These are phyloP conservation scores for Silene noctiflora DNA, from an alignment of 179 eudicot species.

Conservation along the genomic window DNA sequence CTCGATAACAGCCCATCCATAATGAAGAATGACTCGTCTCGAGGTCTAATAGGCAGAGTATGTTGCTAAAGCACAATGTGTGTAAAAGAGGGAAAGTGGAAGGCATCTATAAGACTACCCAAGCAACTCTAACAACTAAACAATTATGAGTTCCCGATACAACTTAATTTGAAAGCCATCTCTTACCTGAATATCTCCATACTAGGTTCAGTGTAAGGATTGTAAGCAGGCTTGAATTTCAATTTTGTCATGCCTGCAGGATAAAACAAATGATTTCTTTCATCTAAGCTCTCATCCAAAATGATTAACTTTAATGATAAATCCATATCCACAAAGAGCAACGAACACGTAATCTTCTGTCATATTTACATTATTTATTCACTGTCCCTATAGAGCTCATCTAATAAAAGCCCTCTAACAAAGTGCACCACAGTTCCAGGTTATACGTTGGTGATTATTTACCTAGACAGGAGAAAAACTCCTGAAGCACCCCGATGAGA, in stretches of 20 bases:
- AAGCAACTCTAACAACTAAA: conserved; percentile 1
- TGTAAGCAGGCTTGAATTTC: conserved; percentile 95
- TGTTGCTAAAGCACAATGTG: background rate
- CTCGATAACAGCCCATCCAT: too few species aligned
- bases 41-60: too few species aligned
- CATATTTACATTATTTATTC: background rate
- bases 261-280: background rate
- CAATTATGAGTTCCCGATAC: background rate
- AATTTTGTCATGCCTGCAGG: conserved; percentile 80
- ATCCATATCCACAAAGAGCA: background rate
- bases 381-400: background rate
- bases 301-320: background rate
- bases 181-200: conserved; percentile 88
- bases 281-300: background rate
- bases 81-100: background rate
- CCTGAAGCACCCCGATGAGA: conserved; percentile 78
- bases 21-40: too few species aligned
- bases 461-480: conserved; percentile 91
- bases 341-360: background rate
- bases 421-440: background rate
- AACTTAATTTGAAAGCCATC: too few species aligned
- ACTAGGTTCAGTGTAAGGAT: conserved; percentile 96
- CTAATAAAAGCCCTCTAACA: background rate
- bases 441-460: background rate
- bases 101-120: background rate